Conservation (phyloP, 2,329 filamentous ascomycete species). For the Mollisia scopiformis region DNA sequence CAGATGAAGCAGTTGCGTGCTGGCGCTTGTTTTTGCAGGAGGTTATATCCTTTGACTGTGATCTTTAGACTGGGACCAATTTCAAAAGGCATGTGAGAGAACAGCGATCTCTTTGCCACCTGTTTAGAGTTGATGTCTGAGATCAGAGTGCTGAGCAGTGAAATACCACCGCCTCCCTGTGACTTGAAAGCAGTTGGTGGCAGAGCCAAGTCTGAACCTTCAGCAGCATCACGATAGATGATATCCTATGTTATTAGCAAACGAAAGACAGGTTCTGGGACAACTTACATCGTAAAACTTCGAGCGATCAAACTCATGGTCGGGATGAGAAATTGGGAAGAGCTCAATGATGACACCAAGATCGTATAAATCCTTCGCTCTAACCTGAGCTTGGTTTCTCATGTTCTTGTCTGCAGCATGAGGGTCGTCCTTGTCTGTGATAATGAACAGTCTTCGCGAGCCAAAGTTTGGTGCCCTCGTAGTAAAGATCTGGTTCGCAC, state of each 20-base stretch:
- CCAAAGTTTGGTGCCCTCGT: constrained; percentile 94
- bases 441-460: constrained; percentile 89
- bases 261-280: not conserved
- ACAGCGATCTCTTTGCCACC: constrained; percentile 80
- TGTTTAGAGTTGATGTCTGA: constrained; percentile 92
- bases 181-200: constrained; percentile 59
- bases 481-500: constrained; percentile 94
- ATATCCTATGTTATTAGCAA: constrained; percentile 67
- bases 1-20: constrained; percentile 86
- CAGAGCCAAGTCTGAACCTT: constrained; percentile 67
- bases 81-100: constrained; percentile 85
- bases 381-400: constrained; percentile 77
- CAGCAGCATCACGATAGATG: constrained; percentile 77
- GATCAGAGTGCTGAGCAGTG: constrained; percentile 76
- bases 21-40: constrained; percentile 82
- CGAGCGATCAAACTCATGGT: constrained; percentile 74
- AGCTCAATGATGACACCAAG: constrained; percentile 89
- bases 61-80: constrained; percentile 84
- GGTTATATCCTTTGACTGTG: constrained; percentile 89
- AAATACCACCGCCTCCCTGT: constrained; percentile 74
- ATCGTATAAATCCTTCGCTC: constrained; percentile 94
- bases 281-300: constrained; percentile 85
- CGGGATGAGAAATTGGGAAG: constrained; percentile 79
- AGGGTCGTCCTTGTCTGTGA: constrained; percentile 92
- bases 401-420: constrained; percentile 73